Conservation (phyloP, 768 basidiomycete genomes). For the Tephrocybe sp. region DNA sequence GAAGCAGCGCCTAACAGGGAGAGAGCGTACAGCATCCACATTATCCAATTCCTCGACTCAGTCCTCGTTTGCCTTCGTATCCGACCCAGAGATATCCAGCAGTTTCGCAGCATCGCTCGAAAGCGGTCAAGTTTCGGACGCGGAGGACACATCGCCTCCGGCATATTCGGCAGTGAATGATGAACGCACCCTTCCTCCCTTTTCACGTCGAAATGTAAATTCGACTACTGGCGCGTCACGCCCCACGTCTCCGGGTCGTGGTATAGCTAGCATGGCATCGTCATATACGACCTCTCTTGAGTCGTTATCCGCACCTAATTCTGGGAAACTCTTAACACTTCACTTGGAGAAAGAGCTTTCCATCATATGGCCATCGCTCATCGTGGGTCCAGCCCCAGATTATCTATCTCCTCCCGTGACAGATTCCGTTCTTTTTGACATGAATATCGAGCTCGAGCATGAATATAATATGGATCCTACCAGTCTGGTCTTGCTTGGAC, state of each 20-base stretch:
- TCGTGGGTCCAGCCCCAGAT: constrained; percentile 72
- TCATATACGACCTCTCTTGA: constrained; percentile 75
- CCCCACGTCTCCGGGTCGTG: constrained; percentile 54
- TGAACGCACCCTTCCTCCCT: constrained; percentile 33
- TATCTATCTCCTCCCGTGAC: constrained; percentile 50
- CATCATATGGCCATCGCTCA: constrained; percentile 79
- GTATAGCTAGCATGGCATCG: constrained; percentile 57
- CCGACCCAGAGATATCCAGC: constrained; percentile 83
- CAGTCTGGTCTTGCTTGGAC: constrained; percentile 66
- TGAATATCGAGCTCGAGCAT: constrained; percentile 50
- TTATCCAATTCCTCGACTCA: constrained; percentile 74
- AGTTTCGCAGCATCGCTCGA: constrained; percentile 83
- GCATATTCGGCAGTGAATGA: constrained; percentile 64
- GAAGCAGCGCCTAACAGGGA: constrained; percentile 44
- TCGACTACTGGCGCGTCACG: constrained; percentile 42
- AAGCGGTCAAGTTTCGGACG: constrained; percentile 68
- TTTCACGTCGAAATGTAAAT: constrained; percentile 25
- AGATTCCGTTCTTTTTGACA: constrained; percentile 51
- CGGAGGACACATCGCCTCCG: constrained; percentile 59
- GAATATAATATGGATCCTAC: constrained; percentile 87
- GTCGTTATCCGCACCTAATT: constrained; percentile 54
- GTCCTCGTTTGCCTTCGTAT: constrained; percentile 79
- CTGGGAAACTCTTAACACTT: constrained; percentile 71
- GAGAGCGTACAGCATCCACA: constrained; percentile 75
- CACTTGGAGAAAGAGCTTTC: constrained; percentile 80